phyloP scores from a whole-genome alignment of 352 stramenopile genomes.

The Phytophthora constricta region DNA sequence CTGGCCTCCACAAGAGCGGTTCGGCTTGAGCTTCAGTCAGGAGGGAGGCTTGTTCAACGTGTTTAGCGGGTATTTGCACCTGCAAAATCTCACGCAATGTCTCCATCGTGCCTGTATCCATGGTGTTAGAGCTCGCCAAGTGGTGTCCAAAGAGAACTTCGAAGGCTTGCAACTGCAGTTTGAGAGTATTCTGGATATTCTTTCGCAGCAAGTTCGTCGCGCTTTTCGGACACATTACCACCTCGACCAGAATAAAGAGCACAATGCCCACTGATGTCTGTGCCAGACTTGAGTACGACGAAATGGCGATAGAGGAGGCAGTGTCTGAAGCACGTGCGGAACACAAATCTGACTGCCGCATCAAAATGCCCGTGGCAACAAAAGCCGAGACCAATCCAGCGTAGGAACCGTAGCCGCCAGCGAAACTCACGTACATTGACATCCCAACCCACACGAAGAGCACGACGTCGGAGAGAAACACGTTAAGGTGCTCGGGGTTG shows the following conservation, averaged over 20 bases:
- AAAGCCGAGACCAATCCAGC: conserved; percentile 70
- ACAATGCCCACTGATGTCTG: conserved; percentile 81
- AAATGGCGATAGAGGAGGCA: conserved; percentile 53
- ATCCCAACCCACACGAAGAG: conserved; percentile 62
- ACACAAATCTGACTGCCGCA: conserved; percentile 64
- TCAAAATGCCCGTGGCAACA: conserved; percentile 62
- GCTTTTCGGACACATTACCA: conserved; percentile 64
- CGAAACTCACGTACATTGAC: conserved; percentile 76
- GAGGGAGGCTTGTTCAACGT: conserved; percentile 54
- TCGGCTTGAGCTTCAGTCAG: conserved; percentile 63
- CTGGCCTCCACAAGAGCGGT: conserved; percentile 64
- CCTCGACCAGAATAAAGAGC: conserved; percentile 74
- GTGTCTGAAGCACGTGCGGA: conserved; percentile 36
- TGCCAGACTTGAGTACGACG: conserved; percentile 73
- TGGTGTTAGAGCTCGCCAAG: conserved; percentile 49
- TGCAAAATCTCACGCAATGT: conserved; percentile 59
- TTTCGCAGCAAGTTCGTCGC: conserved; percentile 55
- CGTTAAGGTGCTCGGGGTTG: conserved; percentile 34
- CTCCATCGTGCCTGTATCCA: conserved; percentile 54
- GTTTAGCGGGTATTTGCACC: conserved; percentile 56
- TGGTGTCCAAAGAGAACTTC: conserved; percentile 71
- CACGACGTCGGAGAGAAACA: conserved; percentile 47
- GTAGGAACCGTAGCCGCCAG: conserved; percentile 62
- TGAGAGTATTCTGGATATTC: conserved; percentile 77
- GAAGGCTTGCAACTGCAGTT: conserved; percentile 62